Evolutionary conservation across 2,329 filamentous ascomycete genomes (phyloP).

Genomic region (Clonostachys byssicola): DNA sequence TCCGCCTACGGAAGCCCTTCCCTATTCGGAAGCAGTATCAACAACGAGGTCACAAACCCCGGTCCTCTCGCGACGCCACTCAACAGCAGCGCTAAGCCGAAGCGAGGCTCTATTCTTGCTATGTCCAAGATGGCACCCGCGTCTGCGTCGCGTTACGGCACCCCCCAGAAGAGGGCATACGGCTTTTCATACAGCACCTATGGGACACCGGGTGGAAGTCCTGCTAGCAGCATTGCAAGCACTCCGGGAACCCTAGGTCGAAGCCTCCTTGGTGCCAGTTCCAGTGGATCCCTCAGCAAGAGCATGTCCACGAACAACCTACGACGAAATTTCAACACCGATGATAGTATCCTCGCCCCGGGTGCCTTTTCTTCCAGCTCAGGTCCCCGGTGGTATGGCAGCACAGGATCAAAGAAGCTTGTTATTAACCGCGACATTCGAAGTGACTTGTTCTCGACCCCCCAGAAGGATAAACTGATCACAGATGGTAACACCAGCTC

Average conservation of each 20-base stretch:
- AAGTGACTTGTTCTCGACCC: slow-evolving; percentile 64
- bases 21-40: slow-evolving; percentile 72
- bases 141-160: slow-evolving; percentile 74
- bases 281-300: slow-evolving; percentile 73
- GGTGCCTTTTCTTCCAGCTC: slow-evolving; percentile 75
- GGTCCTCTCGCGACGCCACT: slow-evolving; percentile 91
- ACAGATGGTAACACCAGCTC: slow-evolving; percentile 32
- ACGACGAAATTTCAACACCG: slow-evolving; percentile 73
- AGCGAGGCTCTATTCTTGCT: slow-evolving; percentile 75
- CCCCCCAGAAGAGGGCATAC: slow-evolving; percentile 81
- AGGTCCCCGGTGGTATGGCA: slow-evolving; percentile 60
- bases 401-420: slow-evolving; percentile 76
- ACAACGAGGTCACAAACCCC: slow-evolving; percentile 62
- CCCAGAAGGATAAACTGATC: slow-evolving; percentile 44
- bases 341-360: slow-evolving; percentile 82
- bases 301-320: slow-evolving; percentile 87
- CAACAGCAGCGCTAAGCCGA: slow-evolving; percentile 68
- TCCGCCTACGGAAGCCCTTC: slow-evolving; percentile 88
- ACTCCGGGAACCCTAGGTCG: slow-evolving; percentile 65
- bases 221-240: slow-evolving; percentile 58
- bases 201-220: slow-evolving; percentile 71
- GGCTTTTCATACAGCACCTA: slow-evolving; percentile 94
- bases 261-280: slow-evolving; percentile 61
- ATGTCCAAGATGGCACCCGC: slow-evolving; percentile 84
- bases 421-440: slow-evolving; percentile 87